Base-by-base conservation (phyloP, 768 basidiomycete genomes). In the Suillus clintonianus region DNA sequence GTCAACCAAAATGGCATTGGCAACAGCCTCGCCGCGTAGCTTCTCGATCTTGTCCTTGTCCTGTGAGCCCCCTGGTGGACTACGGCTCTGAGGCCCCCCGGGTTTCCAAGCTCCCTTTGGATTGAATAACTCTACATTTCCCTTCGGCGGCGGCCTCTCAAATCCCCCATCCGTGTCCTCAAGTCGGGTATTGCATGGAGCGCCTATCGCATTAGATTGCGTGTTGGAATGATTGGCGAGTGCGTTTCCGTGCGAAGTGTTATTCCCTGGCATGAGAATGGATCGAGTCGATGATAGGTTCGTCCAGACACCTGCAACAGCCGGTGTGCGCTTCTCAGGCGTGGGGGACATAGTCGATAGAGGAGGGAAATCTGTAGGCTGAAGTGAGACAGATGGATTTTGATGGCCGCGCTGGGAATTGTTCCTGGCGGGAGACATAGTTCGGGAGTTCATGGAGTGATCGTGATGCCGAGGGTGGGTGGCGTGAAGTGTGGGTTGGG, bases 331-430 rank as follows among this genome's bases (percentile, higher is more conserved):
- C 68, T 82, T 86, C 74, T 88, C 88, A 22, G 75, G 71, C 34
- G 75, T 73, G 24, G 79, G 71, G 6, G 74, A 78, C 47, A 75
- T 72, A 11, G 85, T 77, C 13, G 83, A 82, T 50, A 92, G 76
- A 11, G 91, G 91, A 6, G 90, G 90, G 67, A 92, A 92, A 75
- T 92, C 90, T 4, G 79, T 85, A 8, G 86, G 72, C 54, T 89
- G 85, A 42, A 86, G 79, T 13, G 81, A 76, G 2, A 76, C 66
- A 53, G 81, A 79, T 0, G 79, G 62, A 43, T 71, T 70, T 63
- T 78, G 78, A 59, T 76, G 75, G 27, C 69, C 69, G 59, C 76
- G 69, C 22, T 79, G 79, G 47, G 75, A 79, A 68, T 71, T 76
- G 65, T 17, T 69, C 55, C 71, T 71, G 14, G 76, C 76, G 32